Percentiles rank a stretch among this genome's conserved stretches.
These are phyloP conservation scores for Fusarium coffeatum DNA, from an alignment of 2,329 filamentous ascomycete species.

Conservation along the genomic window DNA sequence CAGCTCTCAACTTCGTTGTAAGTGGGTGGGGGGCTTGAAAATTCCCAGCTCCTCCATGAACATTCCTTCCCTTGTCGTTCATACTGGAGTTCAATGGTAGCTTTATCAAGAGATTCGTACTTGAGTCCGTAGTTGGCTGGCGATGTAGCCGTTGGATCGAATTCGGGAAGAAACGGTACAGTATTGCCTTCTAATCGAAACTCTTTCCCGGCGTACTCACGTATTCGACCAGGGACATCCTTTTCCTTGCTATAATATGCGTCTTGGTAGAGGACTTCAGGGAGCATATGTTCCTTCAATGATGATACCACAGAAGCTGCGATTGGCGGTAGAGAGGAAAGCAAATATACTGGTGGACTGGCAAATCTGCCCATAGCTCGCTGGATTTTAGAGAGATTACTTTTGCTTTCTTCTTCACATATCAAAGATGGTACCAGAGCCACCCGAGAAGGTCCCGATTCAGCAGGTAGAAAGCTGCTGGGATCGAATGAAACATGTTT, in stretches of 20 bases:
- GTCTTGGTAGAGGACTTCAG: constrained; percentile 82
- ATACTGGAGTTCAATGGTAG: constrained; percentile 62
- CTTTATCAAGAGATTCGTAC: constrained; percentile 60
- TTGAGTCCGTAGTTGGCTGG: constrained; percentile 67
- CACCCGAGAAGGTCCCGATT: constrained; percentile 8
- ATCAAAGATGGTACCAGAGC: constrained; percentile 26
- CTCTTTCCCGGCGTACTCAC: constrained; percentile 89
- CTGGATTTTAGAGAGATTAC: constrained; percentile 22
- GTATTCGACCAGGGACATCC: constrained; percentile 80
- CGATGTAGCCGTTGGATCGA: constrained; percentile 71
- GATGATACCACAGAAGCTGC: constrained; percentile 37
- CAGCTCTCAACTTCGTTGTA: constrained; percentile 76
- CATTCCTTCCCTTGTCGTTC: constrained; percentile 64
- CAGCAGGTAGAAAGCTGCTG: constrained; percentile 13
- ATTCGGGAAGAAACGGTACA: constrained; percentile 82
- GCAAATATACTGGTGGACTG: constrained; percentile 36
- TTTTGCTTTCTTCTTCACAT: constrained; percentile 12
- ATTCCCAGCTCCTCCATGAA: constrained; percentile 76
- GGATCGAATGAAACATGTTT: constrained; percentile 44
- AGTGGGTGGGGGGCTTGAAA: constrained; percentile 76
- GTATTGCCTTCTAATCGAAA: constrained; percentile 82
- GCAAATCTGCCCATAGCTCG: constrained; percentile 28
- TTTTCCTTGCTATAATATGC: constrained; percentile 86
- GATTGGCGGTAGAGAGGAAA: constrained; percentile 46
- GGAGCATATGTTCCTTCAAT: constrained; percentile 54